phyloP scores from a whole-genome alignment of 805 yeast genomes.

The Candida quercuum region DNA sequence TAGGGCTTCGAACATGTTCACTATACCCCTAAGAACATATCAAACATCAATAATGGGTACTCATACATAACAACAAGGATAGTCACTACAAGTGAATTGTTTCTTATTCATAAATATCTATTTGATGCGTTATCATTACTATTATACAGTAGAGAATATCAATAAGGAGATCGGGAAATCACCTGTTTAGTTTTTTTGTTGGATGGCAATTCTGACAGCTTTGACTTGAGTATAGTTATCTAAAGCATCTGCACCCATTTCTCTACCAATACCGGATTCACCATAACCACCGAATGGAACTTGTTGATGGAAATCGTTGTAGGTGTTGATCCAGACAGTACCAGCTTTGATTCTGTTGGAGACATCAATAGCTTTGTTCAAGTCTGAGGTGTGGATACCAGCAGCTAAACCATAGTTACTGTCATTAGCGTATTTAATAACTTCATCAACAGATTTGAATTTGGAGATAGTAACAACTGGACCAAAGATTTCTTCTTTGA shows the following conservation, averaged over 20 bases:
- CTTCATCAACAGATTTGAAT: conserved; percentile 71
- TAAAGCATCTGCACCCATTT: conserved; percentile 83
- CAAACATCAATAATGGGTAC: no score
- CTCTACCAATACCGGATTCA: conserved; percentile 86
- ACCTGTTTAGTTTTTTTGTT: conserved; percentile 5
- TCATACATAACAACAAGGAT: no score
- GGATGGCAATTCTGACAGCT: conserved; percentile 59
- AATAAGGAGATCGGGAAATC: not conserved
- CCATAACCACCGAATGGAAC: conserved; percentile 93
- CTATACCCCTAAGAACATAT: no score
- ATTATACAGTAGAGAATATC: no score
- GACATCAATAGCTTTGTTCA: conserved; percentile 61
- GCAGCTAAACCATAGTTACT: conserved; percentile 84
- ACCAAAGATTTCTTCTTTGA: conserved; percentile 88
- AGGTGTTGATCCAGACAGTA: conserved; percentile 79
- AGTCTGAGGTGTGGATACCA: conserved; percentile 71
- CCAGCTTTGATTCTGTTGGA: conserved; percentile 70
- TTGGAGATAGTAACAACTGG: conserved; percentile 78
- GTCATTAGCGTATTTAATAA: conserved; percentile 66
- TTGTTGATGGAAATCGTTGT: conserved; percentile 78
- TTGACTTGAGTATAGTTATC: conserved; percentile 78
- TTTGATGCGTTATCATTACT: no score
- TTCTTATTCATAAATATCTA: no score
- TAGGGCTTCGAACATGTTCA: no score
- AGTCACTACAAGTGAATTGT: no score